Evolutionary conservation across 139 green algal species (phyloP), one percentile per base, ranked within the genome.

Genomic region (Choricystis sp.): DNA sequence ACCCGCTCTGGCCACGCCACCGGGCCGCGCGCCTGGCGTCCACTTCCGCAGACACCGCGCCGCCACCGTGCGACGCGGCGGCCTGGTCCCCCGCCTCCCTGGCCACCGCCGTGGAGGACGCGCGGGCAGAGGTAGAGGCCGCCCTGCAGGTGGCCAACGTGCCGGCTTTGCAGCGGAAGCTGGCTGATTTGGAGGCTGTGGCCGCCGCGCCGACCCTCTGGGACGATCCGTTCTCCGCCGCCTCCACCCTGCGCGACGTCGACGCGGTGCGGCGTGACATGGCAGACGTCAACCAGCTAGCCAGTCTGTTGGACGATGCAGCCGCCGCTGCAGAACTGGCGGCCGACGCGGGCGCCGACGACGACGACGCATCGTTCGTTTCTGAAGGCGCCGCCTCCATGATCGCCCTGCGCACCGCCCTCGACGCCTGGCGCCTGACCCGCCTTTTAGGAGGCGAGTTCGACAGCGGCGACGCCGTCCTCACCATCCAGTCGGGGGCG

Each of bases 361-460:
- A 79, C 31, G 55, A 56, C 26, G 68, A 49, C 4, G 22, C 82
- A 3, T 57, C 69, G 23, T 52, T 52, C 16, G 16, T 52, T 52
- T 5, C 23, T 5, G 80, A 85, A 62, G 78, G 63, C 2, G 40
- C 29, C 2, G 48, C 21, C 1, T 69, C 60, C 16, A 29, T 61
- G 1, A 9, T 22, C 3, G 21, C 24, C 0, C 64, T 83, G 49
- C 62, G 70, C 0, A 14, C 57, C 2, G 57, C 56, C 9, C 31
- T 86, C 24, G 72, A 65, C 1, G 30, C 55, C 5, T 87, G 77
- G 69, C 75, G 91, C 67, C 62, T 86, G 60, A 60, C 71, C 49
- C 66, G 72, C 26, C 76, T 95, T 72, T 76, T 95, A 31, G 65
- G 66, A 1, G 88, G 88, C 0, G 70, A 72, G 0, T 92, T 88